Evolutionary conservation across 1,139 yeast species (phyloP).

Genomic region (Yamadazyma diddensiae): DNA sequence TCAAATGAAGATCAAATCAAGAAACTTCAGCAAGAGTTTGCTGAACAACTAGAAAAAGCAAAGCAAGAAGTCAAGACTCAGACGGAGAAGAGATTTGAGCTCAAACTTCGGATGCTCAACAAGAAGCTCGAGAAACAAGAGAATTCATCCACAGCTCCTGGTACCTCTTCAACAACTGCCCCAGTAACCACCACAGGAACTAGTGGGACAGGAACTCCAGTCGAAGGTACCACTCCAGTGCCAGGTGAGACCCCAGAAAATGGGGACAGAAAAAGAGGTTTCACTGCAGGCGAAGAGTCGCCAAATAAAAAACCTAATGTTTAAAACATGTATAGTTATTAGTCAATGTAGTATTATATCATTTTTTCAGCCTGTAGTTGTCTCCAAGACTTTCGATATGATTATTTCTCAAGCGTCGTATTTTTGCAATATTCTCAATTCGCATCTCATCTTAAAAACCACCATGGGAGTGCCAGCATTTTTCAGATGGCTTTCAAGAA

Average conservation of each 20-base stretch:
- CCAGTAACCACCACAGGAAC: too few relatives aligned
- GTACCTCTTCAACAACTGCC: slow-evolving; percentile 6
- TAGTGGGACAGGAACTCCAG: too few relatives aligned
- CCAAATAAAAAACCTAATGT: slow-evolving; percentile 19
- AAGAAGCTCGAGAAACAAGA: slow-evolving; percentile 40
- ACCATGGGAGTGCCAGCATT: slow-evolving; percentile 91
- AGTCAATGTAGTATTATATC: neutral
- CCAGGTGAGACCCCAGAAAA: slow-evolving; percentile 1
- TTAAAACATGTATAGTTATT: slow-evolving; percentile 3
- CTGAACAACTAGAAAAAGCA: slow-evolving; percentile 29
- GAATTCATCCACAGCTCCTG: slow-evolving; percentile 9
- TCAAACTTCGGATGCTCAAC: slow-evolving; percentile 42
- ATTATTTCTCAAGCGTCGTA: neutral
- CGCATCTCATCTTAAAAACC: neutral
- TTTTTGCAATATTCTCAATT: neutral
- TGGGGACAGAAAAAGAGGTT: slow-evolving; percentile 14
- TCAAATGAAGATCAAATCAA: slow-evolving; percentile 23
- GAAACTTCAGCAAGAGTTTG: slow-evolving; percentile 26
- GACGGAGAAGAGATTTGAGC: slow-evolving; percentile 40
- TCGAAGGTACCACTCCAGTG: slow-evolving; percentile 5
- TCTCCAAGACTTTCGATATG: neutral
- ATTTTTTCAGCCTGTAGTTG: too few relatives aligned
- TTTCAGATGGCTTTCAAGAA: slow-evolving; percentile 91
- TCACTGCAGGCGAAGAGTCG: slow-evolving; percentile 12
- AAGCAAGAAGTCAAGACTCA: slow-evolving; percentile 27